A percentile compares a stretch with the other conserved stretches of the same genome.
phyloP scores from a whole-genome alignment of 192 early-diverging fungal species.

The Coemansia sp. region DNA sequence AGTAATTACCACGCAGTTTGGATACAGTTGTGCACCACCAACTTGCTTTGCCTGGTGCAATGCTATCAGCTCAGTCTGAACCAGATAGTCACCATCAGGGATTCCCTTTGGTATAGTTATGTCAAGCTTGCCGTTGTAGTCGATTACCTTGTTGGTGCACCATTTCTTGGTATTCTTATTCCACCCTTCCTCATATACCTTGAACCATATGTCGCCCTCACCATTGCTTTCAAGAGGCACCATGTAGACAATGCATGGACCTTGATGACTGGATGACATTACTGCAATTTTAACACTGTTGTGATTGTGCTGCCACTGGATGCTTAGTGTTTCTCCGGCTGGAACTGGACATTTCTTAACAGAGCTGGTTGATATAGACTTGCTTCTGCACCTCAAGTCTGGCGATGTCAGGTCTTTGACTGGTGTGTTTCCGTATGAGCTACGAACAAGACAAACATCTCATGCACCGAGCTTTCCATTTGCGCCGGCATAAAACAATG shows the following conservation, averaged over 20 bases:
- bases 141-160: conserved; percentile 20
- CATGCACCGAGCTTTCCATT: not conserved
- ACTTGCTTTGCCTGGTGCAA: conserved; percentile 11
- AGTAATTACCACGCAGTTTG: conserved; percentile 25
- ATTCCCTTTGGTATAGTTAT: conserved; percentile 21
- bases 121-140: conserved; percentile 10
- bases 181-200: conserved; percentile 34
- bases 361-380: not conserved
- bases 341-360: conserved; percentile 8
- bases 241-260: conserved; percentile 33
- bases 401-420: conserved; percentile 6
- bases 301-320: conserved; percentile 18
- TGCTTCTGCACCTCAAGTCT: conserved; percentile 20
- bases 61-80: conserved; percentile 26
- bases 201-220: conserved; percentile 24
- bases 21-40: conserved; percentile 25
- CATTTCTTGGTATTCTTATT: conserved; percentile 3
- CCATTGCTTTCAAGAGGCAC: conserved; percentile 18
- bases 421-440: conserved; percentile 5
- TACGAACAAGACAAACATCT: not conserved
- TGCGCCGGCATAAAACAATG: not conserved
- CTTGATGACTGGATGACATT: conserved; percentile 17
- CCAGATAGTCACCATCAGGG: conserved; percentile 18
- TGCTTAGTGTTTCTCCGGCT: conserved; percentile 4
- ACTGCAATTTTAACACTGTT: conserved; percentile 2